Conservation (phyloP, 2,329 filamentous ascomycete species). For the Torrubiellomyces zombiae region DNA sequence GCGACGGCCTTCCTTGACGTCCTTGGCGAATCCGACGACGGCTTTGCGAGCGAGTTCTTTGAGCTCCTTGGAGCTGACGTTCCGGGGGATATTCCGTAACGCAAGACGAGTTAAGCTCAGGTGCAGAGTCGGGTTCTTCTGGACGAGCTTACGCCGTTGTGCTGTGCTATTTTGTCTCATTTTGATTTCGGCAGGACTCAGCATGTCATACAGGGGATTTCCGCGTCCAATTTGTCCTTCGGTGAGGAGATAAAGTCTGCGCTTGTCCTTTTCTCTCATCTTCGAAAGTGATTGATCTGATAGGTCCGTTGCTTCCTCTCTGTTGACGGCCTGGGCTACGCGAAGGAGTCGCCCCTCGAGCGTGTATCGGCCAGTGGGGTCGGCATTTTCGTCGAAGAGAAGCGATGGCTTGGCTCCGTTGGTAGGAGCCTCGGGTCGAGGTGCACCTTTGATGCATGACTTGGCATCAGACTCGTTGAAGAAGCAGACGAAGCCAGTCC, state of each 20-base stretch:
- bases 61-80: conserved; percentile 69
- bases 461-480: conserved; percentile 59
- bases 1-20: conserved; percentile 65
- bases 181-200: conserved; percentile 65
- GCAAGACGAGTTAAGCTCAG: conserved; percentile 81
- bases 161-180: conserved; percentile 76
- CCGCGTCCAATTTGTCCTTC: conserved; percentile 72
- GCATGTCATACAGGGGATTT: conserved; percentile 58
- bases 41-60: conserved; percentile 83
- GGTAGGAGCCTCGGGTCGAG: conserved; percentile 33
- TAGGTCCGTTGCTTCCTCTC: conserved; percentile 60
- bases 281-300: conserved; percentile 49
- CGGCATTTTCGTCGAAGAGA: conserved; percentile 69
- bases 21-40: conserved; percentile 84
- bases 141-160: conserved; percentile 79
- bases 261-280: conserved; percentile 67
- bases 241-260: conserved; percentile 69
- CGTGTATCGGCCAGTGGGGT: conserved; percentile 73
- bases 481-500: conserved; percentile 93
- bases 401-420: conserved; percentile 58
- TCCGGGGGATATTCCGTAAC: conserved; percentile 76
- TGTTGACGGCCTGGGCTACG: conserved; percentile 70
- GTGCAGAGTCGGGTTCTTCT: conserved; percentile 79
- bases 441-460: conserved; percentile 59
- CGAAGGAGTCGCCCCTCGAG: conserved; percentile 78